Percentiles rank a stretch among this genome's conserved stretches.
Evolutionary conservation across 306 rosid species (phyloP).

Genomic region (Acacia crassicarpa): DNA sequence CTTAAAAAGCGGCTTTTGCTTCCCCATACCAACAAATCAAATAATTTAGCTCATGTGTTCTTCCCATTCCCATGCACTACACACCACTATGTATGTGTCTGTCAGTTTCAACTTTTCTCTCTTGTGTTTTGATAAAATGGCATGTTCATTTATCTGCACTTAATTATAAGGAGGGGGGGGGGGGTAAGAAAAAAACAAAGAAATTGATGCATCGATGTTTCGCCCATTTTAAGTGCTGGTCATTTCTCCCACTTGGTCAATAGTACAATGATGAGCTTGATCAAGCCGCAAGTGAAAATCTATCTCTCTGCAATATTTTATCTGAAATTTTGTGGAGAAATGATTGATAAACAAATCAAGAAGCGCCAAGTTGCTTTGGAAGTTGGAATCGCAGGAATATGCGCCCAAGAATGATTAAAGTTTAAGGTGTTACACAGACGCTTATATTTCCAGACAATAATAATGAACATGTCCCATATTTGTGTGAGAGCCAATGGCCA

Average conservation of each 20-base stretch:
- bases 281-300: conserved; percentile 10
- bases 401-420: conserved; percentile 4
- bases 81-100: background rate
- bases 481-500: background rate
- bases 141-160: background rate
- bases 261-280: conserved; percentile 15
- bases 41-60: background rate
- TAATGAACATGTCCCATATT: background rate
- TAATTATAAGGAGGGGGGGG: background rate
- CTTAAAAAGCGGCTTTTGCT: background rate
- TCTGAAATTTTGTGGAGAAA: background rate
- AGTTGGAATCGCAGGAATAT: conserved; percentile 8
- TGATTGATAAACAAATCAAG: background rate
- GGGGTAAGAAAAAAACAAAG: background rate
- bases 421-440: background rate
- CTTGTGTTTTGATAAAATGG: background rate
- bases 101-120: background rate
- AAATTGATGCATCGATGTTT: background rate
- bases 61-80: background rate
- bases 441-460: background rate
- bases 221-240: background rate
- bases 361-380: conserved; percentile 10
- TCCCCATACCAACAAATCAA: background rate
- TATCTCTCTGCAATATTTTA: background rate
- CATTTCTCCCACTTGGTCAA: background rate